Base-by-base conservation (phyloP, 2,329 filamentous ascomycete species). In the Botrytis byssoidea region DNA sequence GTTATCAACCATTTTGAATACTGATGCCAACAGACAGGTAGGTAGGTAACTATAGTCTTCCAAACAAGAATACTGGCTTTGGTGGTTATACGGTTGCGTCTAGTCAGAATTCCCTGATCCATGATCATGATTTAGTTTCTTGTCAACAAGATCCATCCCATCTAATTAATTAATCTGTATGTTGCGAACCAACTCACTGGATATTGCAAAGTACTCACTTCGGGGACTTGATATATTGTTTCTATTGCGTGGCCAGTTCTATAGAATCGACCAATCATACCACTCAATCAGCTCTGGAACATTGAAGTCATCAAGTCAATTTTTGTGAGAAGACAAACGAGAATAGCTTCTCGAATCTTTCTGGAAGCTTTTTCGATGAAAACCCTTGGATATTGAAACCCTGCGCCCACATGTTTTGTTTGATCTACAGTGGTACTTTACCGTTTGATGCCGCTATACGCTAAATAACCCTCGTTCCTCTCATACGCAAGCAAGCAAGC, bases 391-490 rank as follows among this genome's bases (percentile, higher is more conserved):
- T 32, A 35, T 55, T 68, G 65, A 68, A 68, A 55, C 65, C 46
- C 35, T 55, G 65, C 37, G 65, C 65, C 65, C 65, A 68, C 65
- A 68, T 68, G 46, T 68, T 68, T 55, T 55, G 32, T 68, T 68
- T 68, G 65, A 68, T 68, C 35, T 68, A 68, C 66, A 57, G 66
- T 68, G 35, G 48, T 68, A 55, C 46, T 67, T 3, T 51, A 20
- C 64, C 64, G 44, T 67, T 67, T 55, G 48, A 42, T 55, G 46
- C 65, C 65, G 65, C 46, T 25, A 32, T 67, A 29, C 35, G 65
- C 46, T 55, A 68, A 42, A 57, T 40, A 51, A 14, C 35, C 35
- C 65, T 68, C 65, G 65, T 44, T 4, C 65, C 9, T 51, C 60
- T 37, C 37, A n/a, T 42, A 44, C 61, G 25, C 37, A 64, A 40